phyloP scores from a whole-genome alignment of 768 basidiomycete species.

The Rhizopogon roseolus region DNA sequence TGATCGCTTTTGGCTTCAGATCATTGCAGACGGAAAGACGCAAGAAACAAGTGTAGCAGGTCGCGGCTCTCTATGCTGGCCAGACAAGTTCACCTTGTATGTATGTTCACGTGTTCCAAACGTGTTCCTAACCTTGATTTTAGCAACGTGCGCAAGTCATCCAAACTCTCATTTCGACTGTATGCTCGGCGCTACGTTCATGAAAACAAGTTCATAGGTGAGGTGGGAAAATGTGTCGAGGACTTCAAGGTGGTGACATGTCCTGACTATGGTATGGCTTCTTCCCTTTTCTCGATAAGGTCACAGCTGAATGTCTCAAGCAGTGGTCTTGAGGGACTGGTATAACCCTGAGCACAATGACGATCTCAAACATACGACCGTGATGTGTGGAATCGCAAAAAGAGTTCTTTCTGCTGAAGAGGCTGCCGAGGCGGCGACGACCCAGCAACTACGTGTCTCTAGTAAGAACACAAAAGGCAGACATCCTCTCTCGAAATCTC shows the following conservation, averaged over 20 bases:
- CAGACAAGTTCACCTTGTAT: background rate
- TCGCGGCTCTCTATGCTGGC: background rate
- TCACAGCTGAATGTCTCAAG: background rate
- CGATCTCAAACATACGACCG: background rate
- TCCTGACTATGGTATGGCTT: background rate
- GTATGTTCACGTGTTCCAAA: background rate
- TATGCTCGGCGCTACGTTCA: background rate
- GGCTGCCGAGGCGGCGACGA: background rate
- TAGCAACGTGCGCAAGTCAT: background rate
- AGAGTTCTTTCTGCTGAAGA: background rate
- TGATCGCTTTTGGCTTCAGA: background rate
- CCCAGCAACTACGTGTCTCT: background rate
- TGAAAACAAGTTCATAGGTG: background rate
- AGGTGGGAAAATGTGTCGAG: background rate
- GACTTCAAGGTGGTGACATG: background rate
- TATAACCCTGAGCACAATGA: background rate
- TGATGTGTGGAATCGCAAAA: background rate
- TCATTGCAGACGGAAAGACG: background rate
- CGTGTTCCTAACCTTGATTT: background rate
- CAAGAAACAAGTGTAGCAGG: background rate
- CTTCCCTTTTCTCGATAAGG: background rate
- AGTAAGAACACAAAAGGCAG: background rate
- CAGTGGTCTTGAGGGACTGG: background rate
- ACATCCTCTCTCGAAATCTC: background rate
- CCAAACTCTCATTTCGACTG: background rate